phyloP scores from a whole-genome alignment of 2,329 filamentous ascomycete species.

The Fusarium mexicanum region DNA sequence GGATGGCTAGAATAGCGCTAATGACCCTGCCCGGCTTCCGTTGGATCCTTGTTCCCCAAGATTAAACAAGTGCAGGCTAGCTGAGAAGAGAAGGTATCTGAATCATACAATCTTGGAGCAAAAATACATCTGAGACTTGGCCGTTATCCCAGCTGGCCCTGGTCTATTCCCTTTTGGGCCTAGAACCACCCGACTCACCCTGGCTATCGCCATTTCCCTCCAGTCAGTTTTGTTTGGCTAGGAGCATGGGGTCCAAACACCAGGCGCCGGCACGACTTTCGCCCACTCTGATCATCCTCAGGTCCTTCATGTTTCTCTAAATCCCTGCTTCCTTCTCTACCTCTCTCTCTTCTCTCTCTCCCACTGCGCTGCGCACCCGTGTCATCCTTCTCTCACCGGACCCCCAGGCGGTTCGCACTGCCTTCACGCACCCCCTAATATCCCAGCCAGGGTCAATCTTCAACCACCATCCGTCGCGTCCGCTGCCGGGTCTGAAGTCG shows the following conservation, averaged over 20 bases:
- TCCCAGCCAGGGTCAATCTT: slow-evolving; percentile 23
- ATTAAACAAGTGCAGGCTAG: slow-evolving; percentile 40
- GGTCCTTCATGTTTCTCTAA: slow-evolving; percentile 24
- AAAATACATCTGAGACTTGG: slow-evolving; percentile 22
- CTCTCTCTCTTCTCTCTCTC: slow-evolving; percentile 8
- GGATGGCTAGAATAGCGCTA: slow-evolving; percentile 26
- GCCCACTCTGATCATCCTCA: slow-evolving; percentile 35
- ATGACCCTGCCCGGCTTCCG: slow-evolving; percentile 35
- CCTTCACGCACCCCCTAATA: slow-evolving; percentile 35
- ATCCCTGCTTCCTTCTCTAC: slow-evolving; percentile 16
- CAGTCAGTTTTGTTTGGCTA: slow-evolving; percentile 28
- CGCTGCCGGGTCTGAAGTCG: slow-evolving; percentile 27
- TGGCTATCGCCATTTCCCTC: slow-evolving; percentile 41
- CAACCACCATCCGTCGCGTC: slow-evolving; percentile 25
- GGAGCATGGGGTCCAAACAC: slow-evolving; percentile 41
- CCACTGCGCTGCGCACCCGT: slow-evolving; percentile 10
- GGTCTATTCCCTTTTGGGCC: slow-evolving; percentile 12
- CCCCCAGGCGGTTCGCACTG: slow-evolving; percentile 20
- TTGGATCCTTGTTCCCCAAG: slow-evolving; percentile 43
- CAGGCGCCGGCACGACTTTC: slow-evolving; percentile 34
- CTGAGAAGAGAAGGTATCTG: slow-evolving; percentile 26
- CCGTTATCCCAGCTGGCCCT: slow-evolving; percentile 28
- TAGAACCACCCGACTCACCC: slow-evolving; percentile 28
- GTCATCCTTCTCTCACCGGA: neutral
- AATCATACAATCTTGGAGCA: neutral